phyloP scores from a whole-genome alignment of 441 rosid genomes.

The Erodium moschatum region DNA sequence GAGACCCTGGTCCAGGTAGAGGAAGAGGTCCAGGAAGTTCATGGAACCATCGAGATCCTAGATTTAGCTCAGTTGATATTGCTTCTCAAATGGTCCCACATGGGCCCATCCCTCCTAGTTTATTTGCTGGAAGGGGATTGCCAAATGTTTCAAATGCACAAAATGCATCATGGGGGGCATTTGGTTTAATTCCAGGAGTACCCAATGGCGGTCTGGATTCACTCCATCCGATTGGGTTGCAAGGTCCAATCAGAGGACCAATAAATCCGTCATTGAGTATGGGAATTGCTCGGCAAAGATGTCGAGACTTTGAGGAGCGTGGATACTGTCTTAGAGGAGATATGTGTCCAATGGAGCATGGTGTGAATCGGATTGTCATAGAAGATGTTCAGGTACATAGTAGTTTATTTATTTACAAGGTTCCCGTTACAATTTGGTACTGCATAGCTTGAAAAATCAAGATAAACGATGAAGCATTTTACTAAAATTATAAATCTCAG shows the following conservation, averaged over 20 bases:
- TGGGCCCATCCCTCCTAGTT: slow-evolving; percentile 42
- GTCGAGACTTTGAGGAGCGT: slow-evolving; percentile 98
- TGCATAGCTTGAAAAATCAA: background rate
- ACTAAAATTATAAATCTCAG: background rate
- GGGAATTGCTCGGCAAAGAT: slow-evolving; percentile 74
- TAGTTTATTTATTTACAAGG: background rate
- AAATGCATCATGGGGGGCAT: slow-evolving; percentile 62
- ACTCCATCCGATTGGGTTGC: slow-evolving; percentile 61
- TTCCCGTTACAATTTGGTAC: background rate
- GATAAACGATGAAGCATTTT: background rate
- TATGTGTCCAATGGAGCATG: slow-evolving; percentile 99
- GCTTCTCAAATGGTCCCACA: slow-evolving; percentile 72
- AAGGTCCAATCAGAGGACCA: slow-evolving; percentile 62
- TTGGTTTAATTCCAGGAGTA: slow-evolving; percentile 72
- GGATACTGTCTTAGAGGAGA: slow-evolving; percentile 99
- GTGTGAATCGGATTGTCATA: slow-evolving; percentile 90
- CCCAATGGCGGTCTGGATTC: slow-evolving; percentile 71
- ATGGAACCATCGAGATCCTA: slow-evolving; percentile 64
- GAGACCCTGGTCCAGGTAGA: slow-evolving; percentile 63
- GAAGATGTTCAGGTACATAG: slow-evolving; percentile 91
- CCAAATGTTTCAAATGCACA: slow-evolving; percentile 36
- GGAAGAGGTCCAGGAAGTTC: slow-evolving; percentile 63
- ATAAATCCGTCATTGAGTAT: slow-evolving; percentile 52
- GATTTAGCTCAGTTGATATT: slow-evolving; percentile 58
- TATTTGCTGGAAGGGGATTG: slow-evolving; percentile 71